Evolutionary conservation across 805 yeast genomes (phyloP).

Genomic region (Sungouiella thailandica): DNA sequence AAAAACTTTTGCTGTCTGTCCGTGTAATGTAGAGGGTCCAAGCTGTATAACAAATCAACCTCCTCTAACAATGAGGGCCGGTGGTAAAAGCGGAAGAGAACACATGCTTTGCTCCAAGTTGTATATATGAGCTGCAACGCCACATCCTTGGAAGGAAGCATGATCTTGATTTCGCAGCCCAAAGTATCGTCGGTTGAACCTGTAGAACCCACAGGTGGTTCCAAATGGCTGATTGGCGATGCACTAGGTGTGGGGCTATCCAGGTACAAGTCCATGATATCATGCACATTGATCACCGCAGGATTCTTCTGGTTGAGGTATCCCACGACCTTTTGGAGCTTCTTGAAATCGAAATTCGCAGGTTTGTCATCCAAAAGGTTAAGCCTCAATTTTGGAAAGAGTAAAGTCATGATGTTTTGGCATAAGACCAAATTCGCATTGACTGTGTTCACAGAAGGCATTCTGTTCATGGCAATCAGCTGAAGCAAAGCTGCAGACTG

Average conservation of each 20-base stretch:
- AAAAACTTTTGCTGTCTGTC: slow-evolving; percentile 69
- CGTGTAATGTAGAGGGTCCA: slow-evolving; percentile 68
- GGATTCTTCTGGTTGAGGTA: slow-evolving; percentile 17
- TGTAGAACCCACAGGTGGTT: slow-evolving; percentile 10
- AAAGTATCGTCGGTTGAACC: slow-evolving; percentile 22
- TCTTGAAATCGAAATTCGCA: slow-evolving; percentile 28
- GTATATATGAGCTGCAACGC: slow-evolving; percentile 68
- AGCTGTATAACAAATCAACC: slow-evolving; percentile 67
- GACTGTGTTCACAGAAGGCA: slow-evolving; percentile 8
- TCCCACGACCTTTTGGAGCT: slow-evolving; percentile 24
- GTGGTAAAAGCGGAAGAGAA: slow-evolving; percentile 79
- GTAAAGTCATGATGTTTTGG: slow-evolving; percentile 30
- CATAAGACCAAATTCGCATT: slow-evolving; percentile 18
- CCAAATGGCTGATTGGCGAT: slow-evolving; percentile 8
- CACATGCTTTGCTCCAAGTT: slow-evolving; percentile 85
- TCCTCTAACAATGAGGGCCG: slow-evolving; percentile 75
- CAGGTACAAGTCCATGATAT: slow-evolving; percentile 24
- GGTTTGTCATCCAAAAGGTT: slow-evolving; percentile 30
- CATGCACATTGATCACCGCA: slow-evolving; percentile 17
- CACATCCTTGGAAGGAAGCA: slow-evolving; percentile 69
- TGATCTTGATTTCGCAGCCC: slow-evolving; percentile 52
- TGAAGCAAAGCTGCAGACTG: slow-evolving; percentile 14
- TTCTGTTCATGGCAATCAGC: slow-evolving; percentile 13
- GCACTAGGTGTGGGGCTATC: slow-evolving; percentile 21
- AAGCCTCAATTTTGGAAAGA: slow-evolving; percentile 32